Evolutionary conservation across 225 moss, liverwort and hornwort genomes (phyloP), one percentile per base, ranked within the genome.

Genomic region (Antitrichia curtipendula): DNA sequence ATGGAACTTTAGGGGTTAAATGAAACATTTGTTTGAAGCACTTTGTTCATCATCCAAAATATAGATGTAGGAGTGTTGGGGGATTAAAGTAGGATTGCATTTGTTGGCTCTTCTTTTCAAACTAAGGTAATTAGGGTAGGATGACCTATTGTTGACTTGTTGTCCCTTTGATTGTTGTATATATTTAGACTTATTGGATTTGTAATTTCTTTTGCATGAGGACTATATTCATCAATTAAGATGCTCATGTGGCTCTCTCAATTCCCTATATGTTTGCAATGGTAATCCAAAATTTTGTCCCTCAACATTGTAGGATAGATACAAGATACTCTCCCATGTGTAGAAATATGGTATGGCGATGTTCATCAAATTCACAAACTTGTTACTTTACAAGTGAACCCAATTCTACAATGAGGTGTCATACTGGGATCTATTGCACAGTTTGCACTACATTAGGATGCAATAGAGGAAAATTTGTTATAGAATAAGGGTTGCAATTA

Each of bases 311-410:
- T 25, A 0, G 4, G 24, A 69, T 40, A 68, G 7, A 21, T 68
- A 19, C 34, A 10, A 5, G 7, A 68, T 38, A 68, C 4, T 17
- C 13, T 68, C 22, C 38, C 23, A 38, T 68, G 0, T n/a, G 2
- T 68, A 24, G 3, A 40, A 8, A 5, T 4, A 0, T 0, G 1
- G 3, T 12, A 68, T 22, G 7, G 4, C 0, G 0, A 3, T 40
- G 5, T 40, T 24, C 69, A 22, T 40, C 25, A 41, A 69, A 40
- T 69, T 69, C 3, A 25, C 25, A 69, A 41, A 40, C 24, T 41
- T 22, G 3, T 69, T 24, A 69, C 0, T 40, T 8, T 25, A 40
- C 8, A 69, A 69, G n/a, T n/a, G 7, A 45, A 45, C 1, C 40
- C 40, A 40, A 40, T 40, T 40, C 40, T 1, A 23, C 3, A 14